Percentiles rank a stretch among this genome's conserved stretches.
Evolutionary conservation across 345 rosid genomes (phyloP).

Genomic region (Hypericum perforatum): DNA sequence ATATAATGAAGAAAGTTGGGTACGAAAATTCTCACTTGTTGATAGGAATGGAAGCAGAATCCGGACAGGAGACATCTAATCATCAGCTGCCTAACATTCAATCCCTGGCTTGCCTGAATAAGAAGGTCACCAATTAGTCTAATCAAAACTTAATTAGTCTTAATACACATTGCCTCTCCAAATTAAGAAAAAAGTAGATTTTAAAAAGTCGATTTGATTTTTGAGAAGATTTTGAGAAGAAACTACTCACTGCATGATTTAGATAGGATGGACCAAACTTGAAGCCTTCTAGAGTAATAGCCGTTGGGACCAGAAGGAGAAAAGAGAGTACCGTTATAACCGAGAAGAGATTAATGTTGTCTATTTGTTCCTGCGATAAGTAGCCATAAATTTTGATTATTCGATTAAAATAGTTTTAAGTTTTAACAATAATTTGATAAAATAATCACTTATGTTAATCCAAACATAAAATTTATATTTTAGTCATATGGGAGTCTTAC

Average conservation of each 20-base stretch:
- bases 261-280: conserved; percentile 61
- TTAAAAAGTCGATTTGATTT: not conserved
- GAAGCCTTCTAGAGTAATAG: conserved; percentile 52
- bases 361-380: conserved; percentile 52
- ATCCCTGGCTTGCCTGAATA: conserved; percentile 51
- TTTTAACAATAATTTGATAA: no score
- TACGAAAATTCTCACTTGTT: conserved; percentile 41
- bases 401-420: no score
- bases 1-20: not conserved
- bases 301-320: conserved; percentile 52
- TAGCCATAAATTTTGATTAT: no score
- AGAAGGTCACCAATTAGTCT: not conserved
- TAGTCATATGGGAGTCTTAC: conserved; percentile 9
- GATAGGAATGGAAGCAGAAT: conserved; percentile 66
- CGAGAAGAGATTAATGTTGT: conserved; percentile 82
- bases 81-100: conserved; percentile 43
- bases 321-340: conserved; percentile 63
- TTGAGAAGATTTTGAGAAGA: not conserved
- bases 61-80: conserved; percentile 56
- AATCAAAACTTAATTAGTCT: no score
- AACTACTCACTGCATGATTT: conserved; percentile 49
- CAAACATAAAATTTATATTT: not conserved
- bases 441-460: not conserved
- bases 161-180: no score
- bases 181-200: no score